Conservation (phyloP, 805 yeast species). For the Nakazawaea wyomingensis region DNA sequence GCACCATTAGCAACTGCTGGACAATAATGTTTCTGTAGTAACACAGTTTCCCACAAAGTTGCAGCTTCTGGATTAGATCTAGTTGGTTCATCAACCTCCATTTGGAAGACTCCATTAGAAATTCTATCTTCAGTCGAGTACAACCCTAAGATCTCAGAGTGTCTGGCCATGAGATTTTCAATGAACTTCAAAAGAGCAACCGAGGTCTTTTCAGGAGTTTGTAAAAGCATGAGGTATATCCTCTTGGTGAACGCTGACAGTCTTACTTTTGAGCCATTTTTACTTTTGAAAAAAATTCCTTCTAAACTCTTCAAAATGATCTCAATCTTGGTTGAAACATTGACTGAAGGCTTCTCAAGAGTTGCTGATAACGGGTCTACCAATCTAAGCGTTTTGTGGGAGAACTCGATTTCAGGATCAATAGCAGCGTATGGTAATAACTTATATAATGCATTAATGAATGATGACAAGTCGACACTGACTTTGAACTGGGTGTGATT, state of each 20-base stretch:
- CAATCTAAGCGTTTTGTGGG: constrained; percentile 73
- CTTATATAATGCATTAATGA: constrained; percentile 70
- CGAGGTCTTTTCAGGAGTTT: constrained; percentile 84
- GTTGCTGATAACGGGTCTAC: constrained; percentile 64
- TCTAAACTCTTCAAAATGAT: constrained; percentile 73
- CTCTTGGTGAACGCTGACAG: constrained; percentile 83
- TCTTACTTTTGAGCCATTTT: constrained; percentile 58
- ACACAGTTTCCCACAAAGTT: constrained; percentile 80
- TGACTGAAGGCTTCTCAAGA: constrained; percentile 62
- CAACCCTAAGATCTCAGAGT: constrained; percentile 67
- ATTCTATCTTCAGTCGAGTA: constrained; percentile 87
- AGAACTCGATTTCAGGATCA: constrained; percentile 81
- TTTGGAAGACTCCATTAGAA: constrained; percentile 69
- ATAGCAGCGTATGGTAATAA: constrained; percentile 62
- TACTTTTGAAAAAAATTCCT: constrained; percentile 71
- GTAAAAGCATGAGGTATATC: constrained; percentile 57
- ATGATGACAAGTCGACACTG: constrained; percentile 75
- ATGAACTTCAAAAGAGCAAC: constrained; percentile 73
- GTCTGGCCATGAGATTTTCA: constrained; percentile 67
- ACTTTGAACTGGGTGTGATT: constrained; percentile 71
- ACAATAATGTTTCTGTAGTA: constrained; percentile 77
- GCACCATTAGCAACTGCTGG: constrained; percentile 74
- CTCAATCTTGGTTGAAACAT: constrained; percentile 86
- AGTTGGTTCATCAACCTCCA: constrained; percentile 62
- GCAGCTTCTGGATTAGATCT: constrained; percentile 86